Conservation (phyloP, 2,329 filamentous ascomycete species). For the Paraconiothyrium sp. region DNA sequence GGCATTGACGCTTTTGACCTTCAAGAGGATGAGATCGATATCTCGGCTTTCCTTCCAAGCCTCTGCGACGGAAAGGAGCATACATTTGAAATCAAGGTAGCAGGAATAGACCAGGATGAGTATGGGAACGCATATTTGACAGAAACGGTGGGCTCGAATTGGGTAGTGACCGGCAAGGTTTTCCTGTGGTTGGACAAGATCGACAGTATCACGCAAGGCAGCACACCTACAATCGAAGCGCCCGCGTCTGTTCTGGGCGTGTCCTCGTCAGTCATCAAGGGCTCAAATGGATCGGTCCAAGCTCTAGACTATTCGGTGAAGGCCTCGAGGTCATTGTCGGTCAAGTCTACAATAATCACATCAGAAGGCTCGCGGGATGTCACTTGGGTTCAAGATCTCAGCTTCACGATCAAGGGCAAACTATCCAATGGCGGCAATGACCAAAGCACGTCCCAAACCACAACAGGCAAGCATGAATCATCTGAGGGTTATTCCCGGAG, state of each 20-base stretch:
- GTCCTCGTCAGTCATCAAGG: conserved; percentile 59
- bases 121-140: conserved; percentile 60
- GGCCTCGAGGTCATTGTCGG: conserved; percentile 64
- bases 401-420: conserved; percentile 64
- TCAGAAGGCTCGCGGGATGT: conserved; percentile 54
- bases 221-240: conserved; percentile 42
- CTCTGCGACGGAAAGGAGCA: conserved; percentile 73
- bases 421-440: conserved; percentile 65
- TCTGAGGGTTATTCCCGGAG: conserved; percentile 49
- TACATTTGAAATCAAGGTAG: conserved; percentile 73
- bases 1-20: conserved; percentile 83
- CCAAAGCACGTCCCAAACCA: conserved; percentile 63
- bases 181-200: conserved; percentile 75
- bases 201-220: conserved; percentile 63
- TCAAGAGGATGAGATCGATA: conserved; percentile 81
- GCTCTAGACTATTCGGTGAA: conserved; percentile 67
- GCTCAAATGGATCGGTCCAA: conserved; percentile 64
- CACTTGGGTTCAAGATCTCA: conserved; percentile 68
- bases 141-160: conserved; percentile 69
- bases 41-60: conserved; percentile 77
- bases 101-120: conserved; percentile 69
- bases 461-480: conserved; percentile 58
- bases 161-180: conserved; percentile 81
- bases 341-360: conserved; percentile 63
- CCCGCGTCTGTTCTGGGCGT: conserved; percentile 60